A percentile compares a stretch with the other conserved stretches of the same genome.
Evolutionary conservation across 345 rosid genomes (phyloP).

Genomic region (Lumnitzera racemosa): DNA sequence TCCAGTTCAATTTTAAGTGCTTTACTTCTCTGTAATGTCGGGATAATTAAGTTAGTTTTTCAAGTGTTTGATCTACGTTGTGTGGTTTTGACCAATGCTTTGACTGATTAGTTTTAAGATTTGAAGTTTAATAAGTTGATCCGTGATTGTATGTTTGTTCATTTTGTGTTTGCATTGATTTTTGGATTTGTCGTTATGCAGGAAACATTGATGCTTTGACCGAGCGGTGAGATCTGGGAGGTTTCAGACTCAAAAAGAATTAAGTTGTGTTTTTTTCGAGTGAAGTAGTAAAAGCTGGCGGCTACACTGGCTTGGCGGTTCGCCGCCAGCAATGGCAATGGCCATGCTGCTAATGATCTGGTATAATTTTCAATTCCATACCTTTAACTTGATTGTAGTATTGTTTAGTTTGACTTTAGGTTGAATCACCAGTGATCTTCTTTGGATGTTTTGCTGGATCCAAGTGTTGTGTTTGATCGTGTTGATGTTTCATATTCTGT

Average conservation of each 20-base stretch:
- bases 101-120: too few species aligned
- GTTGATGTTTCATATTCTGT: too few species aligned
- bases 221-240: constrained; percentile 51
- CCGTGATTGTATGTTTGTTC: neutral
- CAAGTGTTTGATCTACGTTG: too few species aligned
- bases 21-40: too few species aligned
- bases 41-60: too few species aligned
- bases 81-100: too few species aligned
- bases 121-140: constrained; percentile 3
- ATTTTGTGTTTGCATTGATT: neutral
- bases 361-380: constrained; percentile 19
- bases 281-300: constrained; percentile 53
- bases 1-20: too few species aligned
- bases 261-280: constrained; percentile 10
- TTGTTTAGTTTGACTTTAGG: neutral
- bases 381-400: neutral
- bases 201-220: constrained; percentile 66
- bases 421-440: neutral
- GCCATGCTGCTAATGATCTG: constrained; percentile 54
- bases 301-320: constrained; percentile 83
- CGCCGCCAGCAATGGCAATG: constrained; percentile 66
- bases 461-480: too few species aligned
- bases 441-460: too few species aligned
- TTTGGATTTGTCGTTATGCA: constrained; percentile 20
- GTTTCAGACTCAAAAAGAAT: constrained; percentile 9